Evolutionary conservation across 768 basidiomycete genomes (phyloP).

Genomic region (Sporobolomyces phaffii): DNA sequence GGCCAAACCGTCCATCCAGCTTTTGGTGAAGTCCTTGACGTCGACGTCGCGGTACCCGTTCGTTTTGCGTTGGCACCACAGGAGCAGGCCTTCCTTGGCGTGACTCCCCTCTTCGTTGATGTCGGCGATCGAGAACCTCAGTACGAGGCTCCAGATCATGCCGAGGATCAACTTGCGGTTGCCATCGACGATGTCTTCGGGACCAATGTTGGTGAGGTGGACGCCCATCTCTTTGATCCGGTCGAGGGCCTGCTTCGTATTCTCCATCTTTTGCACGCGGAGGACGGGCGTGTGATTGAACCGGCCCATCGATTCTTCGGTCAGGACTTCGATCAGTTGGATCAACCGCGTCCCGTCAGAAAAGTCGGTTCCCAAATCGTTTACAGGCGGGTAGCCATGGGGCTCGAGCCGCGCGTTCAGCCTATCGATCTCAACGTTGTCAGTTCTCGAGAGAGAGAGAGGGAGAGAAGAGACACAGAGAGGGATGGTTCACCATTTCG

Average conservation of each 20-base stretch:
- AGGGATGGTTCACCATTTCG: conserved; percentile 82
- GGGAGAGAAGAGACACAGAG: background rate
- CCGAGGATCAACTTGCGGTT: conserved; percentile 90
- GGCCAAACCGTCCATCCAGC: conserved; percentile 92
- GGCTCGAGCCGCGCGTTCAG: conserved; percentile 89
- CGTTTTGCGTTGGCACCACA: conserved; percentile 98
- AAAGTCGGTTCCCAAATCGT: conserved; percentile 79
- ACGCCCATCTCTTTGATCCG: conserved; percentile 73
- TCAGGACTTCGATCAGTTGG: conserved; percentile 98
- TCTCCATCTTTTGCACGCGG: conserved; percentile 95
- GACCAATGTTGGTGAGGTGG: conserved; percentile 94
- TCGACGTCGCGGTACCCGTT: conserved; percentile 82
- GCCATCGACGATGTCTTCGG: conserved; percentile 99
- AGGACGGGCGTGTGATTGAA: conserved; percentile 86
- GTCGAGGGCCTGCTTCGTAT: conserved; percentile 91
- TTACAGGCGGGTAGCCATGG: conserved; percentile 69
- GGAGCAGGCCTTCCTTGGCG: conserved; percentile 89
- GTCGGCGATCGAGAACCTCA: conserved; percentile 95
- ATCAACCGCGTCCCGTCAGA: conserved; percentile 93
- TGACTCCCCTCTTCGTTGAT: conserved; percentile 99
- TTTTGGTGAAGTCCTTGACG: conserved; percentile 84
- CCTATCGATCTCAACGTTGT: conserved; percentile 49
- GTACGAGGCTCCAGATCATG: conserved; percentile 97
- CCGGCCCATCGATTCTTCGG: conserved; percentile 87
- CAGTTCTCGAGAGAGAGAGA: background rate